These are phyloP conservation scores for Saccharomyces uvarum DNA, from an alignment of 1,139 yeast species.

Conservation along the genomic window DNA sequence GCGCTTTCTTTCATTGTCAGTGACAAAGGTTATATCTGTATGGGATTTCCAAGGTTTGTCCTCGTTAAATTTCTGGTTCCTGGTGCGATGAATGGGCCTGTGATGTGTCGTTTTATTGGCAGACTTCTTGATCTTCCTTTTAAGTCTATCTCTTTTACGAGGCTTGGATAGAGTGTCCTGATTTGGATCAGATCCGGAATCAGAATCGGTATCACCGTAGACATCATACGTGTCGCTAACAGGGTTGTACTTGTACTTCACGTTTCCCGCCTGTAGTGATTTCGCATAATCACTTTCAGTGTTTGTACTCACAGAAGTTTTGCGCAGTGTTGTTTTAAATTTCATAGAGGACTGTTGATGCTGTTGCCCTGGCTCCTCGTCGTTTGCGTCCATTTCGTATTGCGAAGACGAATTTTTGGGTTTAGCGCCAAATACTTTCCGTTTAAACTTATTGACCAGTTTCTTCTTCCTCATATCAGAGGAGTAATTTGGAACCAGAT, in stretches of 20 bases:
- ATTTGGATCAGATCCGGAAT: not conserved
- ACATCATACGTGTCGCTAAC: constrained; percentile 2
- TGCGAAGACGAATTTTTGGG: constrained; percentile 7
- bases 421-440: constrained; percentile 8
- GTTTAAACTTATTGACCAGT: constrained; percentile 1
- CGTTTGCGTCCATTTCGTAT: not conserved
- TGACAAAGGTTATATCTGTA: constrained; percentile 50
- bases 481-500: not conserved
- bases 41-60: constrained; percentile 95
- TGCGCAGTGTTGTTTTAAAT: constrained; percentile 18
- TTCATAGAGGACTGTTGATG: constrained; percentile 10
- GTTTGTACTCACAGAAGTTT: constrained; percentile 3
- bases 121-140: constrained; percentile 2
- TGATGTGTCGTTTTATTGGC: constrained; percentile 7
- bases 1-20: constrained; percentile 69
- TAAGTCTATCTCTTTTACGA: constrained; percentile 1
- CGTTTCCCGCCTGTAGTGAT: not conserved
- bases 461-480: constrained; percentile 3
- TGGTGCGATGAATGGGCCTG: constrained; percentile 6
- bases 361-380: constrained; percentile 11
- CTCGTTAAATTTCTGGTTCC: constrained; percentile 51
- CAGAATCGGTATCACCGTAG: not conserved
- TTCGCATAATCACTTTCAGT: not conserved
- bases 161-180: not conserved
- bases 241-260: constrained; percentile 4